Evolutionary conservation across 768 basidiomycete genomes (phyloP).

Genomic region (Leccinum arenicola): DNA sequence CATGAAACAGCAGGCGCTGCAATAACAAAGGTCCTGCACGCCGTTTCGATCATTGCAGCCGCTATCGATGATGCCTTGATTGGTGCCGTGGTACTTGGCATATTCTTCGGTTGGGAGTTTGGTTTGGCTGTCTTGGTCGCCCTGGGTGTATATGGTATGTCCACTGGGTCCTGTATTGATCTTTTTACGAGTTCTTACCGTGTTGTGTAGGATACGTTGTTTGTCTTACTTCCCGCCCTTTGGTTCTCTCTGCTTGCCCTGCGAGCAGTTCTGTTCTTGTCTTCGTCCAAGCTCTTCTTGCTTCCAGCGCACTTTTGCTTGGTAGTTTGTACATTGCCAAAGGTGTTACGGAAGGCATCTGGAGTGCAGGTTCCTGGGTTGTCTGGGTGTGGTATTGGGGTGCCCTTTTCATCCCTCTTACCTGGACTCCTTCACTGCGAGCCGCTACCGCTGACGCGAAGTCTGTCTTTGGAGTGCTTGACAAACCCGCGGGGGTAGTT

Average conservation of each 20-base stretch:
- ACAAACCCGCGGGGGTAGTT: conserved; percentile 80
- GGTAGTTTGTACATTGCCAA: conserved; percentile 42
- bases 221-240: conserved; percentile 9
- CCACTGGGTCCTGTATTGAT: neutral
- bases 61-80: conserved; percentile 77
- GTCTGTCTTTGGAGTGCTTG: conserved; percentile 74
- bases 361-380: conserved; percentile 30
- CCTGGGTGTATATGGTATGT: conserved; percentile 69
- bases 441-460: conserved; percentile 75
- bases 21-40: conserved; percentile 17
- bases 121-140: conserved; percentile 67
- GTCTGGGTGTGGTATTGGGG: conserved; percentile 32
- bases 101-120: conserved; percentile 64
- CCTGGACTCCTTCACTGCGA: conserved; percentile 48
- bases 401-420: conserved; percentile 34
- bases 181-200: neutral
- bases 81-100: conserved; percentile 64
- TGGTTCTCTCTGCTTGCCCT: conserved; percentile 9
- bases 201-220: conserved; percentile 15
- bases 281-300: conserved; percentile 75
- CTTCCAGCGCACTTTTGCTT: conserved; percentile 75
- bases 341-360: conserved; percentile 28
- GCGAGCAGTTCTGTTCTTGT: neutral
- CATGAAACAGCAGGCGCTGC: conserved; percentile 6
- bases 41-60: conserved; percentile 64